Conservation (phyloP, 371 early-diverging fungal species). For the Encephalitozoon intestinalis region DNA sequence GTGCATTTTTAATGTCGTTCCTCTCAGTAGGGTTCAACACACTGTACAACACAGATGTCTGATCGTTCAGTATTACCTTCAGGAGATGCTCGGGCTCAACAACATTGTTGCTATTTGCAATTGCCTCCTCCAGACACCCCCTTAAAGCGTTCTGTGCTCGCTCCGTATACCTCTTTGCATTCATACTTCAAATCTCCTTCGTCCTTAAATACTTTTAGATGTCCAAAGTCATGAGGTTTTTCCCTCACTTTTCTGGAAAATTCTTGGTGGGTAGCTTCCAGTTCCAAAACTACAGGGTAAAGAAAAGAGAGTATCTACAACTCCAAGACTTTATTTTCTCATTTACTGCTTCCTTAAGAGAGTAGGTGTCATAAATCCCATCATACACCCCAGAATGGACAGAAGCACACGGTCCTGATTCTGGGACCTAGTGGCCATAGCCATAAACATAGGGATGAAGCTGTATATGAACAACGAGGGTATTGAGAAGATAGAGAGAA, state of each 20-base stretch:
- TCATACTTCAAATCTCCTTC: neutral
- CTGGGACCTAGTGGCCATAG: neutral
- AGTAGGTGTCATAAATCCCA: neutral
- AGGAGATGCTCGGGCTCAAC: conserved; percentile 50
- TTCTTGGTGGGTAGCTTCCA: neutral
- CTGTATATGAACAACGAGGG: neutral
- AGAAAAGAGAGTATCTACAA: neutral
- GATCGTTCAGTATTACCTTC: conserved; percentile 29
- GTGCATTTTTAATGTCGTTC: conserved; percentile 5
- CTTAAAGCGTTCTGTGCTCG: conserved; percentile 32
- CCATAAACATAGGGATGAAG: neutral
- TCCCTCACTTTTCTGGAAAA: conserved; percentile 13
- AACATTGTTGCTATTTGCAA: conserved; percentile 30
- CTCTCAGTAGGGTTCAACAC: conserved; percentile 20
- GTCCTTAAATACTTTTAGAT: neutral
- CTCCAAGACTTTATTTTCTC: neutral
- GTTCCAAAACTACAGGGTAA: neutral
- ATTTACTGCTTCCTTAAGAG: neutral
- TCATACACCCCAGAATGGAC: neutral
- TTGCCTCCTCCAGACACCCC: conserved; percentile 28
- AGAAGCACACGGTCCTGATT: neutral
- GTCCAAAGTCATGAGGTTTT: neutral
- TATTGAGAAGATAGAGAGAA: neutral
- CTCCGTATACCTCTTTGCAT: conserved; percentile 23
- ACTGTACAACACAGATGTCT: conserved; percentile 10